phyloP scores from a whole-genome alignment of 2,329 filamentous ascomycete species.

The Colletotrichum musae region DNA sequence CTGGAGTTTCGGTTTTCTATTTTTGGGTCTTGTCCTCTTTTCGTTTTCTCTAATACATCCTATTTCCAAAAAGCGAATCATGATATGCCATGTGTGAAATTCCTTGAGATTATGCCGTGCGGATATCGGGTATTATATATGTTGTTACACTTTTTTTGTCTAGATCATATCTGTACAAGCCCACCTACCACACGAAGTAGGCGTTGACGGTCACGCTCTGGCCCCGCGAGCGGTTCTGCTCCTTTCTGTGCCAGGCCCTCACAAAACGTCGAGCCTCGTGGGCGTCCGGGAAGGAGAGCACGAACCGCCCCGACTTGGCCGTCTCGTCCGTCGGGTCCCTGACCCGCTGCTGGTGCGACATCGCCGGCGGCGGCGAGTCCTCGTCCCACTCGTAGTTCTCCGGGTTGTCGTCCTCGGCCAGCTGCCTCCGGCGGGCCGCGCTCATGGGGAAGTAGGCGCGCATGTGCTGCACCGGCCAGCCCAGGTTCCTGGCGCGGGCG shows the following conservation, averaged over 20 bases:
- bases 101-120: background rate
- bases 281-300: constrained; percentile 50
- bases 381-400: constrained; percentile 15
- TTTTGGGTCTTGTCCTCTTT: constrained; percentile 46
- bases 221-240: constrained; percentile 39
- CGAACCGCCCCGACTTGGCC: constrained; percentile 46
- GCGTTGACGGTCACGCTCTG: constrained; percentile 30
- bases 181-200: constrained; percentile 37
- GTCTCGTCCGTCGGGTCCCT: constrained; percentile 21
- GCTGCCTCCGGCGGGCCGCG: background rate
- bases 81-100: background rate
- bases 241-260: constrained; percentile 57
- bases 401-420: background rate
- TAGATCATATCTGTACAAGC: constrained; percentile 3
- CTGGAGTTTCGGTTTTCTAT: constrained; percentile 63
- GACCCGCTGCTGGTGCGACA: background rate
- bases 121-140: constrained; percentile 5
- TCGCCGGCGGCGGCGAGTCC: constrained; percentile 16
- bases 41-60: constrained; percentile 54
- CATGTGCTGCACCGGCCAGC: constrained; percentile 43
- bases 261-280: constrained; percentile 56
- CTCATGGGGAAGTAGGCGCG: constrained; percentile 39
- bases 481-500: constrained; percentile 53
- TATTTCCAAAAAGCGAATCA: constrained; percentile 9
- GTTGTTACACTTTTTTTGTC: background rate